Percentiles rank a stretch among this genome's conserved stretches.
phyloP scores from a whole-genome alignment of 306 rosid species.

The Inga oerstediana region DNA sequence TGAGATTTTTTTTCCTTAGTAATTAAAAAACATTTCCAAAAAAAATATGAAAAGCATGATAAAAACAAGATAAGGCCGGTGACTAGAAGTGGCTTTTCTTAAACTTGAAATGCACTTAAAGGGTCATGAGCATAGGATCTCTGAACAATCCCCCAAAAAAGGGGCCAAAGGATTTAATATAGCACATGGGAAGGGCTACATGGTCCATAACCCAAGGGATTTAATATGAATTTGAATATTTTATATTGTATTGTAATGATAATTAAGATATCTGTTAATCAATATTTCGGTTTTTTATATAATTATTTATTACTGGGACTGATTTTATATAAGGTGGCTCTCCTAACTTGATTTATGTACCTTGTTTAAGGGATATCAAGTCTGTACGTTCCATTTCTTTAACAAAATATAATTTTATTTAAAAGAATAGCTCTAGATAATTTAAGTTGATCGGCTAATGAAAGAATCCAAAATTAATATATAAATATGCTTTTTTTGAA shows the following conservation, averaged over 20 bases:
- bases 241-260: neutral
- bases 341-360: neutral
- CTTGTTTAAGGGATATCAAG: no score
- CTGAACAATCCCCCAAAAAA: constrained; percentile 43
- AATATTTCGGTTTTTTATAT: no score
- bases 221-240: neutral
- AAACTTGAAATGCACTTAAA: constrained; percentile 55
- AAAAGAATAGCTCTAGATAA: no score
- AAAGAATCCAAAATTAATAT: no score
- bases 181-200: constrained; percentile 59
- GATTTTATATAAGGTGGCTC: neutral
- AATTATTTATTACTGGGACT: no score
- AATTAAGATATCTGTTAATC: neutral
- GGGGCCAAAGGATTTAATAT: constrained; percentile 48
- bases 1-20: neutral
- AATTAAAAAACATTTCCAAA: neutral
- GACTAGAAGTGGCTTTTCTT: constrained; percentile 37
- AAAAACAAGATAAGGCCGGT: neutral
- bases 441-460: no score
- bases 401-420: no score
- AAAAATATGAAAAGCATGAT: constrained; percentile 20
- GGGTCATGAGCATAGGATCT: constrained; percentile 50
- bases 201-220: constrained; percentile 40
- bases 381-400: no score
- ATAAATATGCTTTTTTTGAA: no score